Conservation (phyloP, 2,329 filamentous ascomycete species). For the Beauveria rudraprayagi region DNA sequence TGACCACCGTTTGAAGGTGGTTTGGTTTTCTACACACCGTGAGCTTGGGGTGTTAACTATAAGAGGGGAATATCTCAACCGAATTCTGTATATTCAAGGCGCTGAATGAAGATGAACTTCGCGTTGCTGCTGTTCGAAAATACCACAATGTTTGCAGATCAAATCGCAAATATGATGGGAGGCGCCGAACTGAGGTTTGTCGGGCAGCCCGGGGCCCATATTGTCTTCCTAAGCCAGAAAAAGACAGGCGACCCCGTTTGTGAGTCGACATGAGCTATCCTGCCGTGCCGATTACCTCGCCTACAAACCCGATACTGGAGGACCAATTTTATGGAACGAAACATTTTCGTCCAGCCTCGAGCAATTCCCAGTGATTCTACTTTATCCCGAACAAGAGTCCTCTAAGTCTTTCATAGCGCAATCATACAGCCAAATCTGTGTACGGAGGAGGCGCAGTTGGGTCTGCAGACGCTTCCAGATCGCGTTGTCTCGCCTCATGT, state of each 20-base stretch:
- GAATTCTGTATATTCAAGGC: background rate
- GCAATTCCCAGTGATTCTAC: background rate
- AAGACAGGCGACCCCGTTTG: background rate
- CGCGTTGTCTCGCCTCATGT: constrained; percentile 33
- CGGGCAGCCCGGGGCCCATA: background rate
- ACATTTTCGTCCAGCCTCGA: background rate
- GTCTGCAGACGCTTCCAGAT: constrained; percentile 1
- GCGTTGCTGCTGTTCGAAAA: background rate
- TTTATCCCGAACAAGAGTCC: no score
- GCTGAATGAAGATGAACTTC: background rate
- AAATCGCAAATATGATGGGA: background rate
- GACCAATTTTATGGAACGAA: background rate
- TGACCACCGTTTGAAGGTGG: background rate
- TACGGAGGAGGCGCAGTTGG: constrained; percentile 9
- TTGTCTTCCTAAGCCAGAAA: background rate
- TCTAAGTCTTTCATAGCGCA: background rate
- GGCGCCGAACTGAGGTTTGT: background rate
- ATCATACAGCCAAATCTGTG: constrained; percentile 2
- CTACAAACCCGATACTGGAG: background rate
- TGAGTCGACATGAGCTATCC: background rate
- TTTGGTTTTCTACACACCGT: background rate
- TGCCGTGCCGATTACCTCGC: background rate
- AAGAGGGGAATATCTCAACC: background rate
- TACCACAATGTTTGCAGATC: background rate
- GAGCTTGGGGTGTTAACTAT: background rate